Evolutionary conservation across 2,329 filamentous ascomycete species (phyloP).

Genomic region (Penicillium sumatraense): DNA sequence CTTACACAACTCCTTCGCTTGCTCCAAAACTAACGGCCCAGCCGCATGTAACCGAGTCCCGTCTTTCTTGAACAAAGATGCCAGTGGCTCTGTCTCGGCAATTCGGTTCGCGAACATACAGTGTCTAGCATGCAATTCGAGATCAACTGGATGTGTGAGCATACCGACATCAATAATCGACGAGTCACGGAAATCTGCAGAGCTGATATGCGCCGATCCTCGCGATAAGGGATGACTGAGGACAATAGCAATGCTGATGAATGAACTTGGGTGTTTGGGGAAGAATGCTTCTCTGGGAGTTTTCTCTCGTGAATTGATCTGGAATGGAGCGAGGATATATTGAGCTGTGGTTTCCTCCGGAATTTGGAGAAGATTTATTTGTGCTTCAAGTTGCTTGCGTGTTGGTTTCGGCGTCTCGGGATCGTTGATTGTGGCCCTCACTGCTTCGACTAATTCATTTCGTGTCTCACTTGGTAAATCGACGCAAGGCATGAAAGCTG

Average conservation of each 20-base stretch:
- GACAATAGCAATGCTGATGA: conserved; percentile 26
- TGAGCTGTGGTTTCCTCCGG: conserved; percentile 21
- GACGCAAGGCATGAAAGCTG: conserved; percentile 26
- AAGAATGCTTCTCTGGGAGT: conserved; percentile 16
- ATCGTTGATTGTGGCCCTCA: conserved; percentile 8
- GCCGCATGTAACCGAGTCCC: conserved; percentile 25
- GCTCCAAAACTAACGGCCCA: conserved; percentile 11
- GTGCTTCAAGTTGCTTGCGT: conserved; percentile 19
- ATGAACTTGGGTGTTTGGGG: conserved; percentile 18
- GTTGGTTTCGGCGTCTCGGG: conserved; percentile 1
- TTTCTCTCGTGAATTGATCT: conserved; percentile 15
- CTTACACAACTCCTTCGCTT: conserved; percentile 21
- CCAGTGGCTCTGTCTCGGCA: conserved; percentile 35
- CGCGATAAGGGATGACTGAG: conserved; percentile 37
- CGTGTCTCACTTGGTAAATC: conserved; percentile 11
- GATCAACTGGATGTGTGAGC: conserved; percentile 50
- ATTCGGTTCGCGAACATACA: conserved; percentile 38
- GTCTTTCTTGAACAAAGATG: conserved; percentile 36
- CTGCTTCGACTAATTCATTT: conserved; percentile 1
- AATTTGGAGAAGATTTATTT: conserved; percentile 17
- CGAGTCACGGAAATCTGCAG: conserved; percentile 36
- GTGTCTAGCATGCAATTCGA: conserved; percentile 45
- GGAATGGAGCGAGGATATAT: conserved; percentile 27
- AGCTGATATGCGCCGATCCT: conserved; percentile 45
- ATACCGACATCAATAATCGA: conserved; percentile 51